Conservation (phyloP, 2,329 filamentous ascomycete species). For the Paecilomyces variotii region DNA sequence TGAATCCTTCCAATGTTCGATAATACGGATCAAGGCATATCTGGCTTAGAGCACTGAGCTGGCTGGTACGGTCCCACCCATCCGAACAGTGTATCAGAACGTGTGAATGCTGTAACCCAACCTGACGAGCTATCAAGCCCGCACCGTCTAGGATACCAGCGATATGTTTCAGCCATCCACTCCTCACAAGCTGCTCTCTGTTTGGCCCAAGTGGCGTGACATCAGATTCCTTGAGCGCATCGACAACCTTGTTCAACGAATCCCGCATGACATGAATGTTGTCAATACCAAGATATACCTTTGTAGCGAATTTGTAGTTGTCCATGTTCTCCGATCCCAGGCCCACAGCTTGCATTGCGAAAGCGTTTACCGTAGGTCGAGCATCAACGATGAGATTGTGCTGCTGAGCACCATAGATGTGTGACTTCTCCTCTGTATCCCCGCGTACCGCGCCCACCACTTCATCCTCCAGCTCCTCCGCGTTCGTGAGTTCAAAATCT, state of each 20-base stretch:
- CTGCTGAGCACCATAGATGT: conserved; percentile 86
- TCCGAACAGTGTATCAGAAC: conserved; percentile 97
- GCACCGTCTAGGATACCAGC: conserved; percentile 75
- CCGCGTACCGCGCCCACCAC: conserved; percentile 49
- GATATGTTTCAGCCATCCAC: conserved; percentile 88
- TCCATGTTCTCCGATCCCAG: conserved; percentile 97
- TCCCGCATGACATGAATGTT: conserved; percentile 98
- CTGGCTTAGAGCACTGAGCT: conserved; percentile 84
- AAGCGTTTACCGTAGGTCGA: conserved; percentile 84
- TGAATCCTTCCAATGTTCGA: conserved; percentile 87
- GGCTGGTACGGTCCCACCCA: conserved; percentile 95
- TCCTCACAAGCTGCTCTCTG: conserved; percentile 70
- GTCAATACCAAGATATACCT: conserved; percentile 89
- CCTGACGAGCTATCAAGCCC: conserved; percentile 72
- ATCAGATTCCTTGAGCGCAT: conserved; percentile 87
- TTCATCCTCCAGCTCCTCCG: conserved; percentile 62
- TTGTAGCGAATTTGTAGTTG: conserved; percentile 84
- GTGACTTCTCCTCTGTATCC: conserved; percentile 53
- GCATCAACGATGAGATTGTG: conserved; percentile 94
- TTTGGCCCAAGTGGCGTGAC: conserved; percentile 75
- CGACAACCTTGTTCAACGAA: conserved; percentile 78
- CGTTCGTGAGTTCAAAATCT: conserved; percentile 50
- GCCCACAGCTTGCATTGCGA: conserved; percentile 87
- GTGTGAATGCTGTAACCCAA: conserved; percentile 88
- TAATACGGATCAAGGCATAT: conserved; percentile 94